These are phyloP conservation scores for Xylariaceae sp. DNA, from an alignment of 2,329 filamentous ascomycete genomes.

Conservation along the genomic window DNA sequence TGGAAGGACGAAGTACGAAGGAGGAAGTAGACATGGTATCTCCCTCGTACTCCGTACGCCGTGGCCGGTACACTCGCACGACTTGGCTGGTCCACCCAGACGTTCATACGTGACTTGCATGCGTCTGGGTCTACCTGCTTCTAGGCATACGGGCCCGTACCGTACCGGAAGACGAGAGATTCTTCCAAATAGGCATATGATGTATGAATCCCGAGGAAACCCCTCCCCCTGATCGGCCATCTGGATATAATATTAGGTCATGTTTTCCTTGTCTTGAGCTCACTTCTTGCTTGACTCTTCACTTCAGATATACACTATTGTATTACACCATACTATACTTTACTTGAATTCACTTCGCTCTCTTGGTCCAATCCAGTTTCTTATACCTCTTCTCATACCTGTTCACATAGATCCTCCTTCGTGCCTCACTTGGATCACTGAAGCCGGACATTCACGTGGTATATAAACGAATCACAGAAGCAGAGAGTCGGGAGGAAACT, in stretches of 20 bases:
- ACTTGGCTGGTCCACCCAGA: background rate
- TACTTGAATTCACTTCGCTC: background rate
- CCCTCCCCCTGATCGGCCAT: constrained; percentile 7
- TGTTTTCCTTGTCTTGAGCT: constrained; percentile 1
- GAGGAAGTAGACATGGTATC: background rate
- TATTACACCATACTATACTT: background rate
- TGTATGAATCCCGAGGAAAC: constrained; percentile 1
- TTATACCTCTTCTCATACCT: background rate
- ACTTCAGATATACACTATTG: constrained; percentile 7
- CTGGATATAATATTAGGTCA: constrained; percentile 5
- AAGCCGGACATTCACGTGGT: background rate
- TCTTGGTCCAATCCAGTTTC: background rate
- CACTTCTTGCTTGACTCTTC: constrained; percentile 16
- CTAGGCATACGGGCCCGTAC: background rate
- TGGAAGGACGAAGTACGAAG: background rate
- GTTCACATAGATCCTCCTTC: background rate
- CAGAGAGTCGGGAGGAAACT: background rate
- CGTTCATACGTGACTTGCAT: constrained; percentile 19
- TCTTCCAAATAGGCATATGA: constrained; percentile 2
- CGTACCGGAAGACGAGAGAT: background rate
- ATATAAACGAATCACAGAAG: background rate
- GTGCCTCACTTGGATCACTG: background rate
- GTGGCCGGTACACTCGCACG: no score
- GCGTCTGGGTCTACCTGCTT: background rate
- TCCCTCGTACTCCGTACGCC: no score